Base-by-base conservation (phyloP, 2,329 filamentous ascomycete genomes). In the Hypoxylon sp. region DNA sequence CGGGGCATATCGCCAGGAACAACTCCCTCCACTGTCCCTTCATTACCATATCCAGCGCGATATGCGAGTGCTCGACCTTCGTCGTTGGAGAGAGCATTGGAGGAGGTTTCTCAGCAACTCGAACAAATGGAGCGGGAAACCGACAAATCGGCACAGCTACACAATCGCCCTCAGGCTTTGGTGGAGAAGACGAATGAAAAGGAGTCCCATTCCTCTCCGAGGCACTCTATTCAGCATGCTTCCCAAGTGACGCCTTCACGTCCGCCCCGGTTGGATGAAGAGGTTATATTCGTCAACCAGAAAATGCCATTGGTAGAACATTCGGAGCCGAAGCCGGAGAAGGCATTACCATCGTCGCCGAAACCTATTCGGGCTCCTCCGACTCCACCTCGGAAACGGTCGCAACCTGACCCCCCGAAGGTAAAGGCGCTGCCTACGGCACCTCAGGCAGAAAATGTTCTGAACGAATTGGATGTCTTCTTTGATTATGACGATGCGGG, bases 401-500 rank as follows among this genome's bases (percentile, higher is more conserved):
- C 49, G 7, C 14, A 11, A 32, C 20, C 40, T 16, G 50, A 36
- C 12, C 32, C 57, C 11, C 30, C 59, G 33, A 24, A 65, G n/a
- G 69, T 72, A 46, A 70, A 72, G 22, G 51, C 54, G n/a, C 61
- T 72, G 28, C 66, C 56, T 33, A 48, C 26, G 14, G 40, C 52
- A 32, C 42, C 59, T n/a, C 55, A 46, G 30, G 67, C 71, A 1
- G 64, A 72, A 42, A 61, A 70, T 9, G 64, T 70, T 52, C 33
- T 74, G 38, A 68, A 70, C 6, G 71, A 76, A 50, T 50, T 75
- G 26, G 73, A 76, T 44, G 66, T 71, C 22, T 73, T 75, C 65
- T 71, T 76, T 16, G 77, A 78, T 26, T 70, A 76, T n/a, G 76
- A 79, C 6, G 79, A 82, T 58, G 68, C 69, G 11, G 72, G 78